Base-by-base conservation (phyloP, 345 rosid species). In the Gossypium anomalum region DNA sequence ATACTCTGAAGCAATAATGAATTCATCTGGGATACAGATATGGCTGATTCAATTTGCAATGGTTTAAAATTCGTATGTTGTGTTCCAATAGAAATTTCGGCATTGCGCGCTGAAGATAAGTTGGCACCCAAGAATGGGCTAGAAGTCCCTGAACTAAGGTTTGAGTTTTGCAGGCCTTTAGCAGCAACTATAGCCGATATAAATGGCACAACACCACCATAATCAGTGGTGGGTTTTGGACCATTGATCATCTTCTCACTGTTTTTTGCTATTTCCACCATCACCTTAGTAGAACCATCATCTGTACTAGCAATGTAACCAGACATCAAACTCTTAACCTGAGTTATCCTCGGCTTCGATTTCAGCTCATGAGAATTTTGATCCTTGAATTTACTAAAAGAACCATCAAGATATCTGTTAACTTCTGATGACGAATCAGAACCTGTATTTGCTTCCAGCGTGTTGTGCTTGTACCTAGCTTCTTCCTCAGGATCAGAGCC, bases 1-100 rank as follows among this genome's bases (percentile, higher is more conserved):
- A 72, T 76, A 79, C 80, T 82, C 3, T 82, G 87, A 34, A 80
- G 81, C 74, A 86, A 77, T 59, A 89, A 23, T 9, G 78, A 81
- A 76, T 85, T 86, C 94, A 92, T 92, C 81, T 86, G 83, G 20
- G 92, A 76, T 78, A 94, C 70, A 4, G 91, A 81, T 10, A 70
- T 79, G 4, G 83, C 49, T 68, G 58, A 15, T 22, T 80, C 78
- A 79, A 38, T 75, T 67, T 82, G 69, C 59, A 62, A 38, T 45
- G 72, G 70, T 45, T 64, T 71, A 53, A 53, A 47, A 70, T 58
- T 80, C 73, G 63, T 34, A 12, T 74, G 70, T 74, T 55, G 56
- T 13, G 53, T 29, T 29, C 59, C 64, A 9, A 41, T 19, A 25
- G 65, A 27, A 63, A 19, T 69, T 52, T 58, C 25, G 61, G 29